A percentile compares a stretch with the other conserved stretches of the same genome.
phyloP scores from a whole-genome alignment of 345 rosid genomes.

The Odontarrhena argentea region DNA sequence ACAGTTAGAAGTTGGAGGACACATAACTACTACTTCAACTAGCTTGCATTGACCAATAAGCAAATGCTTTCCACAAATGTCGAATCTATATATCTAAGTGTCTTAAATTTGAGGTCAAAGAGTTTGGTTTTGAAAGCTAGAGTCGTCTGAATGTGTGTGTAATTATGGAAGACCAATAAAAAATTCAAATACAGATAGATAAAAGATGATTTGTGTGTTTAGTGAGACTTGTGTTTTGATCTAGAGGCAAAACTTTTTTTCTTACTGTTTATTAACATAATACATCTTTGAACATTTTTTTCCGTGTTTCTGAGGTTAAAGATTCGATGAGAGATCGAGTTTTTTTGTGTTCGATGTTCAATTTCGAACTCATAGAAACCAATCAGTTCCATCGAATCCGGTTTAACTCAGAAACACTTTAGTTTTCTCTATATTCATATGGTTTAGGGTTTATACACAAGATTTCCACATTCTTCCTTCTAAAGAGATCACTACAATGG shows the following conservation, averaged over 20 bases:
- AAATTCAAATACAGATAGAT: constrained; percentile 22
- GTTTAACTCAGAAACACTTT: constrained; percentile 17
- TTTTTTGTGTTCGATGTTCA: not conserved
- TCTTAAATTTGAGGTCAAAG: constrained; percentile 31
- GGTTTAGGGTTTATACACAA: constrained; percentile 63
- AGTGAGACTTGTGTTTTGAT: constrained; percentile 20
- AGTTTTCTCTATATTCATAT: constrained; percentile 34
- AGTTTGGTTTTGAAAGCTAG: constrained; percentile 27
- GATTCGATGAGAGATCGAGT: constrained; percentile 22
- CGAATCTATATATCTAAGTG: constrained; percentile 12
- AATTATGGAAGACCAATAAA: constrained; percentile 25
- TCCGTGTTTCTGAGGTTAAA: constrained; percentile 5
- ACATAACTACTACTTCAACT: constrained; percentile 32
- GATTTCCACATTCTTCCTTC: constrained; percentile 99
- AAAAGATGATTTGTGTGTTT: constrained; percentile 8
- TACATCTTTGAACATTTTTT: constrained; percentile 16
- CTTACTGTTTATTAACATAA: constrained; percentile 38
- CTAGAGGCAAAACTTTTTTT: constrained; percentile 38
- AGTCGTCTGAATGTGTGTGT: constrained; percentile 16
- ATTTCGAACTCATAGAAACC: constrained; percentile 15
- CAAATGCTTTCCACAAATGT: constrained; percentile 34
- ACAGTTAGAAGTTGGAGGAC: constrained; percentile 42
- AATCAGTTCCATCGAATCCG: constrained; percentile 7
- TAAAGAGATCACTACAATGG: constrained; percentile 84
- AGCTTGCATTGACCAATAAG: constrained; percentile 38